Conservation (phyloP, 2,329 filamentous ascomycete species). For the Diaporthe sp. region DNA sequence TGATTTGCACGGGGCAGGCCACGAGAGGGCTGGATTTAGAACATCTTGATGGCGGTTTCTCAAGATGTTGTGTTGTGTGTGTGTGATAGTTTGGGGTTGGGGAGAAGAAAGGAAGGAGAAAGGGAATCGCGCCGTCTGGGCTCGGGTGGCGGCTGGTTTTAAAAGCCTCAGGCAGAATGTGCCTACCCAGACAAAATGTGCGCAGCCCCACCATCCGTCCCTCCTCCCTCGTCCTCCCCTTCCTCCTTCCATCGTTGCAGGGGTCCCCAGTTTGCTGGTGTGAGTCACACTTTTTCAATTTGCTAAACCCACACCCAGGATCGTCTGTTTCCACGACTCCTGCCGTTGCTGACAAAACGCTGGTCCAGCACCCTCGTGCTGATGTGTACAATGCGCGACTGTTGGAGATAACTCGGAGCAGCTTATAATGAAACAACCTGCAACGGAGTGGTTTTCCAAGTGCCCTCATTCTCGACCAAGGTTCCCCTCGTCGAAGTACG, state of each 20-base stretch:
- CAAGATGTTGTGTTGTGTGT: slow-evolving; percentile 51
- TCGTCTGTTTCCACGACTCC: background rate
- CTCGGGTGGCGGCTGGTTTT: slow-evolving; percentile 10
- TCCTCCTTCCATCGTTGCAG: background rate
- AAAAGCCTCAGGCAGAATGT: slow-evolving; percentile 27
- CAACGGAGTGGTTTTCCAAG: background rate
- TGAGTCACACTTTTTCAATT: slow-evolving; percentile 26
- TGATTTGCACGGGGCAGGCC: slow-evolving; percentile 50
- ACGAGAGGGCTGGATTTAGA: slow-evolving; percentile 64
- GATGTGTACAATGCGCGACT: background rate
- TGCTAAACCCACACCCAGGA: background rate
- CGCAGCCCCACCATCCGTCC: slow-evolving; percentile 16
- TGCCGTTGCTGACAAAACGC: background rate
- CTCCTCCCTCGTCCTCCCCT: slow-evolving; percentile 1
- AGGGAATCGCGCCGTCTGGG: background rate
- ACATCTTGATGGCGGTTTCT: slow-evolving; percentile 66
- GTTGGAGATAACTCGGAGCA: background rate
- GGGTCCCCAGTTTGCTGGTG: slow-evolving; percentile 20
- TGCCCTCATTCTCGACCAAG: background rate
- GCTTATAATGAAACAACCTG: background rate
- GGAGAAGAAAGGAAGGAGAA: slow-evolving; percentile 52
- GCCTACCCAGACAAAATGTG: slow-evolving; percentile 18
- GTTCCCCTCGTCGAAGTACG: background rate
- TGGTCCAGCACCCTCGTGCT: background rate
- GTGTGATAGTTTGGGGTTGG: slow-evolving; percentile 50